Evolutionary conservation across 202 grass and related monocot species (phyloP).

Genomic region (Setaria viridis): DNA sequence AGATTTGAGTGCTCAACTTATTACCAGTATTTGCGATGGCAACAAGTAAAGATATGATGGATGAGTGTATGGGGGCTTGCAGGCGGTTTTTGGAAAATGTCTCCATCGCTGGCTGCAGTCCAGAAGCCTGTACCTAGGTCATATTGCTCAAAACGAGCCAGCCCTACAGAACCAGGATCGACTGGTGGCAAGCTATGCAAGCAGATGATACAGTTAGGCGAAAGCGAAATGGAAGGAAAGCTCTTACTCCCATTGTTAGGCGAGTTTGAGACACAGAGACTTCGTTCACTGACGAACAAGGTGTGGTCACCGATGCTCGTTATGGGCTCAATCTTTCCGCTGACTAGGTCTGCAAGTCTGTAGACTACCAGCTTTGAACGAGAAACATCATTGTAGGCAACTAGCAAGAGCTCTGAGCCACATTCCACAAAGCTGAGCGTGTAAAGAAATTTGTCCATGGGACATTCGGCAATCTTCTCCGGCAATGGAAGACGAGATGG

Average conservation of each 20-base stretch:
- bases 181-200: neutral
- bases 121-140: slow-evolving; percentile 1
- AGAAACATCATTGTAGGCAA: neutral
- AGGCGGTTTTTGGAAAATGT: neutral
- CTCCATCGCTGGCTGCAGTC: neutral
- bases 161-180: neutral
- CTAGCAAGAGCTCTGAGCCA: neutral
- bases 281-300: neutral
- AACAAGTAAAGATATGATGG: slow-evolving; percentile 15
- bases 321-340: neutral
- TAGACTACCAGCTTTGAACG: neutral
- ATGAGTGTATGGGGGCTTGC: slow-evolving; percentile 9
- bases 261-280: neutral
- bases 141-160: neutral
- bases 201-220: neutral
- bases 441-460: neutral
- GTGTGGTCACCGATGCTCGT: slow-evolving; percentile 6
- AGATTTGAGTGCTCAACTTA: neutral
- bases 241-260: too few species aligned
- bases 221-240: neutral
- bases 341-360: neutral
- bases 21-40: neutral
- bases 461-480: neutral
- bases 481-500: neutral
- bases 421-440: neutral